Conservation (phyloP, 768 basidiomycete genomes). For the Rhodotorula diobovata region DNA sequence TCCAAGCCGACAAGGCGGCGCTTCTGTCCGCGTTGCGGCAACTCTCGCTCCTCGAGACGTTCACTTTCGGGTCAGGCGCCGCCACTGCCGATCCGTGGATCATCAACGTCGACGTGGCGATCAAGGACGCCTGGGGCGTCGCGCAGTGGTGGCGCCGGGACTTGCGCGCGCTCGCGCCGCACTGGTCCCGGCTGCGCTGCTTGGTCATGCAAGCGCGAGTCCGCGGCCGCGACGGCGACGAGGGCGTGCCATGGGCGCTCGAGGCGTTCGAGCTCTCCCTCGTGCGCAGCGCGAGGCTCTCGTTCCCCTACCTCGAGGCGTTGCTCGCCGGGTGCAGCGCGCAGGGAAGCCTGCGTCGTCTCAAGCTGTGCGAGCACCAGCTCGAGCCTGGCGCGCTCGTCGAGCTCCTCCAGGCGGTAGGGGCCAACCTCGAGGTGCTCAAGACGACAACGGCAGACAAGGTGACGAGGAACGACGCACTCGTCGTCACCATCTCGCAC, state of each 20-base stretch:
- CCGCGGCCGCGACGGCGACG: neutral
- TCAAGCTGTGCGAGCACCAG: slow-evolving; percentile 19
- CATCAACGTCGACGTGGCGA: slow-evolving; percentile 17
- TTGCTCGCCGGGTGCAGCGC: neutral
- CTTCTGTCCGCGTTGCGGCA: slow-evolving; percentile 3
- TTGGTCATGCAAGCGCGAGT: slow-evolving; percentile 1
- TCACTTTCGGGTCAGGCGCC: slow-evolving; percentile 7
- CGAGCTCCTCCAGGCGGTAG: neutral
- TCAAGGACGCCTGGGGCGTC: slow-evolving; percentile 13
- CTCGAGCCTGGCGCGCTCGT: neutral
- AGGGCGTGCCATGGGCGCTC: neutral
- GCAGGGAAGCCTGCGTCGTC: neutral
- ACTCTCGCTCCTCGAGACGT: neutral
- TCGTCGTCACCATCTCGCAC: neutral
- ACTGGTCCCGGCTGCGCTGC: slow-evolving; percentile 2
- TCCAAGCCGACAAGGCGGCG: slow-evolving; percentile 6
- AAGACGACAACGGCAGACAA: neutral
- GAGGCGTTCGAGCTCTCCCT: slow-evolving; percentile 9
- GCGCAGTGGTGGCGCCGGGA: slow-evolving; percentile 5
- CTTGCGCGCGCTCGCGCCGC: neutral
- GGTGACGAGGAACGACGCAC: neutral
- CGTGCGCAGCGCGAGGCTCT: neutral
- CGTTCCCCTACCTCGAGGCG: slow-evolving; percentile 3
- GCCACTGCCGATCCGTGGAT: slow-evolving; percentile 14
- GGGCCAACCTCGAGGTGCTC: neutral